Evolutionary conservation across 2,329 filamentous ascomycete genomes (phyloP).

Genomic region (Aspergillus ibericus): DNA sequence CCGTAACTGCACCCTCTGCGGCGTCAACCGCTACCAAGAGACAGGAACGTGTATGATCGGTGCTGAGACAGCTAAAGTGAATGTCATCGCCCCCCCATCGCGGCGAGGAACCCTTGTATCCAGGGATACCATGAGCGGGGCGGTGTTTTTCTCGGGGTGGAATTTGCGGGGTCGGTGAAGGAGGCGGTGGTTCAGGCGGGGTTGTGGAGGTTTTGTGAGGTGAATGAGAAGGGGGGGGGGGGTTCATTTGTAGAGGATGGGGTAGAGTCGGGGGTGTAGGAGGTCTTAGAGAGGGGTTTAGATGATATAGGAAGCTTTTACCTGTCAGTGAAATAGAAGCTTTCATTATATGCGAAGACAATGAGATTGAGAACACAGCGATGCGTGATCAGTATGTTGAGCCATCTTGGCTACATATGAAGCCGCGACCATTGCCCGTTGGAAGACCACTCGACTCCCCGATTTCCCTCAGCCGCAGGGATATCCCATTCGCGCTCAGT

Average conservation of each 20-base stretch:
- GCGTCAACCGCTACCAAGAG: constrained; percentile 76
- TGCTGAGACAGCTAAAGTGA: constrained; percentile 70
- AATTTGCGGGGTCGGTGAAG: constrained; percentile 67
- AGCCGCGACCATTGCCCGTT: too few relatives aligned
- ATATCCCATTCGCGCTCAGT: too few relatives aligned
- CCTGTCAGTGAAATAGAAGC: too few relatives aligned
- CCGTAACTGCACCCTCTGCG: constrained; percentile 73
- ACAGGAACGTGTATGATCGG: constrained; percentile 79
- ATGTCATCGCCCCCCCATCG: constrained; percentile 85
- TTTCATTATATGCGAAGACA: too few relatives aligned
- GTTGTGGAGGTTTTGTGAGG: constrained; percentile 76
- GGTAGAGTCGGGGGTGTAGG: too few relatives aligned
- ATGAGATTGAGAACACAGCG: too few relatives aligned
- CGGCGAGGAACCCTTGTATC: constrained; percentile 81
- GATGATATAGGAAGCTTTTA: too few relatives aligned
- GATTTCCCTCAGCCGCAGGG: too few relatives aligned
- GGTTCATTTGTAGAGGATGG: constrained; percentile 46
- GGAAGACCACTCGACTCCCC: too few relatives aligned
- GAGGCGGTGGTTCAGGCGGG: constrained; percentile 69
- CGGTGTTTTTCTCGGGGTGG: constrained; percentile 78
- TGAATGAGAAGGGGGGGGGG: constrained; percentile 55
- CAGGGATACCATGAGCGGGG: constrained; percentile 79
- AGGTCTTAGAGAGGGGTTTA: too few relatives aligned
- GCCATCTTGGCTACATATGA: too few relatives aligned
- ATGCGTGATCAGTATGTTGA: too few relatives aligned